Percentiles rank a stretch among this genome's conserved stretches.
Conservation (phyloP, 2,329 filamentous ascomycete genomes). For the Aspergillus flavus region DNA sequence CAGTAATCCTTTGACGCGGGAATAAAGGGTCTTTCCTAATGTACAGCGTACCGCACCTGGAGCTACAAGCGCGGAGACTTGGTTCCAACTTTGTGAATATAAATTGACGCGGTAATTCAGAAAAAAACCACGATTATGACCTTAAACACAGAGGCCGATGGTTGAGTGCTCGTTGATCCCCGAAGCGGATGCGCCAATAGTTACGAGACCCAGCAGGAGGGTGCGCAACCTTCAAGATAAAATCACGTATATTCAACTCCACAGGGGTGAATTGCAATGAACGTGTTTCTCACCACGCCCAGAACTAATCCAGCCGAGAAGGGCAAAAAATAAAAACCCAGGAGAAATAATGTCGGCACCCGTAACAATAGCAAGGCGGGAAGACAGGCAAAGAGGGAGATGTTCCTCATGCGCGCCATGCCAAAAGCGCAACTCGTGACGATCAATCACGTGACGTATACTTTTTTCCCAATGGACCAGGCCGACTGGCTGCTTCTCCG, state of each 20-base stretch:
- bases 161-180: constrained; percentile 26
- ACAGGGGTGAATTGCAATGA: constrained; percentile 16
- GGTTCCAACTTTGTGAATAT: constrained; percentile 1
- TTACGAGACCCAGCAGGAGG: constrained; percentile 25
- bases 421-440: constrained; percentile 37
- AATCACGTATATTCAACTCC: constrained; percentile 21
- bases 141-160: constrained; percentile 17
- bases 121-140: constrained; percentile 1
- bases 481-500: constrained; percentile 3
- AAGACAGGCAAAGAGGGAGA: constrained; percentile 26
- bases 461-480: constrained; percentile 28
- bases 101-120: constrained; percentile 3
- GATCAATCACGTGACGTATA: constrained; percentile 34
- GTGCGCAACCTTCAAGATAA: constrained; percentile 31
- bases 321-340: constrained; percentile 1
- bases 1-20: constrained; percentile 23
- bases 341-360: constrained; percentile 12
- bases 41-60: constrained; percentile 2
- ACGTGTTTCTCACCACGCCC: constrained; percentile 3
- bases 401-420: constrained; percentile 33
- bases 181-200: constrained; percentile 34
- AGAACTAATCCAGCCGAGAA: constrained; percentile 1
- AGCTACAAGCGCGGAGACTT: constrained; percentile 18
- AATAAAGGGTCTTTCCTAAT: constrained; percentile 8
- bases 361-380: constrained; percentile 18